phyloP scores from a whole-genome alignment of 129 eudicot species.

The Ambrosia artemisiifolia region DNA sequence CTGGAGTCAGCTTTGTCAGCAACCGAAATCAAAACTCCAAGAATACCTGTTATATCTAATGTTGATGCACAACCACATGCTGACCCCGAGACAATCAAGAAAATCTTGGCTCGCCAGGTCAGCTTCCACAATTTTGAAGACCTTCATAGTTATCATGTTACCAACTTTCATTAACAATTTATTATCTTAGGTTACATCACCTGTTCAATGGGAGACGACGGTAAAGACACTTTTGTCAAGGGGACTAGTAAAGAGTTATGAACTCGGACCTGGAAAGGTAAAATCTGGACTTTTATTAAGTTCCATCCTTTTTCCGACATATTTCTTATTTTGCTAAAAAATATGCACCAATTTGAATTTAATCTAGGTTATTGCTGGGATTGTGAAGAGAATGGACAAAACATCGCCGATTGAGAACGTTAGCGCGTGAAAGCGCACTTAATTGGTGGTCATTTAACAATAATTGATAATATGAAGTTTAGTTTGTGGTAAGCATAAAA shows the following conservation, averaged over 20 bases:
- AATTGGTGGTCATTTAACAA: background rate
- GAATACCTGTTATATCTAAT: slow-evolving; percentile 91
- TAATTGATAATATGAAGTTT: background rate
- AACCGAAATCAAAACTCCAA: slow-evolving; percentile 69
- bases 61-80: slow-evolving; percentile 96
- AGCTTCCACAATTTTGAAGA: background rate
- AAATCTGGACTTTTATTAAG: background rate
- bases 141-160: background rate
- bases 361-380: slow-evolving; percentile 89
- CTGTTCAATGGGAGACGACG: slow-evolving; percentile 96
- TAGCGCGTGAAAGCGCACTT: slow-evolving; percentile 30
- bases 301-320: background rate
- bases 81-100: slow-evolving; percentile 81
- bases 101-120: slow-evolving; percentile 91
- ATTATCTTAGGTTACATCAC: slow-evolving; percentile 76
- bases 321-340: background rate
- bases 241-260: slow-evolving; percentile 83
- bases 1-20: slow-evolving; percentile 87
- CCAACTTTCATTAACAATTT: slow-evolving; percentile 1
- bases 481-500: background rate
- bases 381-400: slow-evolving; percentile 82
- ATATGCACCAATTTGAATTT: background rate
- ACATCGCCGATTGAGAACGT: slow-evolving; percentile 80
- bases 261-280: slow-evolving; percentile 98
- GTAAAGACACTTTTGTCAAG: slow-evolving; percentile 62